These are phyloP conservation scores for Cardamine occulta DNA, from an alignment of 345 rosid genomes.

Conservation along the genomic window DNA sequence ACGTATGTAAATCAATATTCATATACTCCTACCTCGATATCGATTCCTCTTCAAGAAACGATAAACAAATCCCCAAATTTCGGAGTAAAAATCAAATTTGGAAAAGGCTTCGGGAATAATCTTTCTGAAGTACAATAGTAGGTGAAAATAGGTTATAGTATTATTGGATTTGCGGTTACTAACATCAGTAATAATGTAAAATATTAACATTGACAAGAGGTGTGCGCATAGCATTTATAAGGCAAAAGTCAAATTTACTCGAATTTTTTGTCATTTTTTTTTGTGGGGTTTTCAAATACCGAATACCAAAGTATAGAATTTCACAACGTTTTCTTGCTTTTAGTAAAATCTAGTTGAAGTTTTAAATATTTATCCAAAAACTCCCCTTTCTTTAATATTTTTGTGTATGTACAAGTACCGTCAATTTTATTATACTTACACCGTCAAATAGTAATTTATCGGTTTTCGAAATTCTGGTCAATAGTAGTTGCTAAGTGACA, in stretches of 20 bases:
- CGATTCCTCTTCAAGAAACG: constrained; percentile 3
- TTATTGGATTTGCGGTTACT: constrained; percentile 1
- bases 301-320: constrained; percentile 52
- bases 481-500: constrained; percentile 19
- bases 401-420: constrained; percentile 31
- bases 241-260: constrained; percentile 55
- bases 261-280: constrained; percentile 38
- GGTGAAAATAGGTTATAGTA: constrained; percentile 28
- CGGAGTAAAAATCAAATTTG: constrained; percentile 2
- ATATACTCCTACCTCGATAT: constrained; percentile 9
- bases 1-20: background rate
- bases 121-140: constrained; percentile 5
- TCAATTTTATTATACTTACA: constrained; percentile 24
- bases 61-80: constrained; percentile 24
- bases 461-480: constrained; percentile 4
- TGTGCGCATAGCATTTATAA: constrained; percentile 38
- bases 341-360: constrained; percentile 28
- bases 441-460: constrained; percentile 36
- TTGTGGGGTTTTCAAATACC: constrained; percentile 46
- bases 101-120: constrained; percentile 1
- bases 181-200: constrained; percentile 20
- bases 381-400: constrained; percentile 13
- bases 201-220: constrained; percentile 15
- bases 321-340: constrained; percentile 51
- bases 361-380: background rate